Evolutionary conservation across 495 filamentous ascomycete species (phyloP).

Genomic region (Aspergillus baeticus): DNA sequence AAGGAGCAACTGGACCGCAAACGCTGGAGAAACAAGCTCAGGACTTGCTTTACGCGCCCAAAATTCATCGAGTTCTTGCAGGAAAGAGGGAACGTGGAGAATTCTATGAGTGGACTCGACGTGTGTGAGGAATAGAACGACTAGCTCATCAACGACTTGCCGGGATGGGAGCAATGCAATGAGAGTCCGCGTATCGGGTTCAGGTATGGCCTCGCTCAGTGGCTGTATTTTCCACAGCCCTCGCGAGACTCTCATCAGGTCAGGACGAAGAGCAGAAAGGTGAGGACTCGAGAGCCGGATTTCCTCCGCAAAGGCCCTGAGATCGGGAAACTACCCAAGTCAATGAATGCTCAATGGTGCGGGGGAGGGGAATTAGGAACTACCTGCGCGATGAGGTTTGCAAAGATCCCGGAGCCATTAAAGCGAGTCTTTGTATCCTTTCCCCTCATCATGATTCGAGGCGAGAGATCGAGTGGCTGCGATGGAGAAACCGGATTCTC

Average conservation of each 20-base stretch:
- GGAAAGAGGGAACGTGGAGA: slow-evolving; percentile 58
- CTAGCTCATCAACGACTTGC: slow-evolving; percentile 49
- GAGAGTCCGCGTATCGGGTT: slow-evolving; percentile 31
- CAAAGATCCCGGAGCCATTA: slow-evolving; percentile 43
- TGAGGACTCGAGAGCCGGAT: slow-evolving; percentile 39
- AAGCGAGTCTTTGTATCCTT: slow-evolving; percentile 44
- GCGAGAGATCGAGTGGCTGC: slow-evolving; percentile 38
- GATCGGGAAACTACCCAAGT: slow-evolving; percentile 40
- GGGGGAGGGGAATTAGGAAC: neutral
- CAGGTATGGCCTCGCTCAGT: slow-evolving; percentile 32
- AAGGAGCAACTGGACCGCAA: slow-evolving; percentile 60
- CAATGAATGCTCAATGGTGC: neutral
- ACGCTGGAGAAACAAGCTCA: slow-evolving; percentile 34
- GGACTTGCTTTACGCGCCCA: slow-evolving; percentile 40
- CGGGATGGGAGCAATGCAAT: slow-evolving; percentile 38
- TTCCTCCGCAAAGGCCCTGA: slow-evolving; percentile 42
- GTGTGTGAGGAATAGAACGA: slow-evolving; percentile 50
- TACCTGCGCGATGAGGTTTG: slow-evolving; percentile 45
- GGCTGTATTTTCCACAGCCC: slow-evolving; percentile 37
- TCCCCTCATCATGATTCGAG: slow-evolving; percentile 45
- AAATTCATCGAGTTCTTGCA: slow-evolving; percentile 50
- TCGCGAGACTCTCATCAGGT: slow-evolving; percentile 33
- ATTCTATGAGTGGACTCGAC: slow-evolving; percentile 59
- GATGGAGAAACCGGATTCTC: slow-evolving; percentile 30
- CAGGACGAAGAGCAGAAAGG: slow-evolving; percentile 35